These are phyloP conservation scores for Erysimum cheiranthoides DNA, from an alignment of 345 rosid species.

Conservation along the genomic window DNA sequence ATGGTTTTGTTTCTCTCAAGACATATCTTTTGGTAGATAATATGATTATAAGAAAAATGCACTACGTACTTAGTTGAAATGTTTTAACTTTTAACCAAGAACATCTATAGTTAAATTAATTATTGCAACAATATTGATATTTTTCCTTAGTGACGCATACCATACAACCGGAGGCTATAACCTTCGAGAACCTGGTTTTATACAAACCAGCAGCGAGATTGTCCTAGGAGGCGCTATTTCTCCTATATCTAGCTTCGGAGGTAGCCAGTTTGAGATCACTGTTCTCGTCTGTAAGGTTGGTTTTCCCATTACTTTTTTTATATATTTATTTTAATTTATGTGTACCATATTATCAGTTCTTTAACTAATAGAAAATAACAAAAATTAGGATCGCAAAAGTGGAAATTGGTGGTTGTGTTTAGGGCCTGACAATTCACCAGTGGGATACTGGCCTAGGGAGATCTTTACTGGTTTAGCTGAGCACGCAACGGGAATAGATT, in stretches of 20 bases:
- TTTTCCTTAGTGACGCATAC: conserved; percentile 15
- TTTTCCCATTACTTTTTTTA: background rate
- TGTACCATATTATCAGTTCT: background rate
- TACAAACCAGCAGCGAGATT: background rate
- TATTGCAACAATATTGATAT: too few relatives aligned
- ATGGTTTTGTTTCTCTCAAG: too few relatives aligned
- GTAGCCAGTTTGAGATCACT: background rate
- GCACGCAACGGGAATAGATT: background rate
- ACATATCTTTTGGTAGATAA: too few relatives aligned
- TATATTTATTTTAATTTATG: background rate
- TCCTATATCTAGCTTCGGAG: background rate
- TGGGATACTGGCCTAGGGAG: background rate
- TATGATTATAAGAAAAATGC: too few relatives aligned
- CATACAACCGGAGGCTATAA: background rate
- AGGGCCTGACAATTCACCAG: background rate
- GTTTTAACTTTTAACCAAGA: too few relatives aligned
- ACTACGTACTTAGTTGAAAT: too few relatives aligned
- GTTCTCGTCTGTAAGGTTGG: background rate
- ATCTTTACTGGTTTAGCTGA: background rate
- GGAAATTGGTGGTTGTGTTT: background rate
- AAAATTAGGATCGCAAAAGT: background rate
- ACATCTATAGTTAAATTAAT: too few relatives aligned
- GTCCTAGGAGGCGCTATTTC: conserved; percentile 3
- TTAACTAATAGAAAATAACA: background rate
- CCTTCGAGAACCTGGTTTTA: conserved; percentile 11